A percentile compares a stretch with the other conserved stretches of the same genome.
Evolutionary conservation across 768 basidiomycete species (phyloP).

Genomic region (Boletus reticuloceps): DNA sequence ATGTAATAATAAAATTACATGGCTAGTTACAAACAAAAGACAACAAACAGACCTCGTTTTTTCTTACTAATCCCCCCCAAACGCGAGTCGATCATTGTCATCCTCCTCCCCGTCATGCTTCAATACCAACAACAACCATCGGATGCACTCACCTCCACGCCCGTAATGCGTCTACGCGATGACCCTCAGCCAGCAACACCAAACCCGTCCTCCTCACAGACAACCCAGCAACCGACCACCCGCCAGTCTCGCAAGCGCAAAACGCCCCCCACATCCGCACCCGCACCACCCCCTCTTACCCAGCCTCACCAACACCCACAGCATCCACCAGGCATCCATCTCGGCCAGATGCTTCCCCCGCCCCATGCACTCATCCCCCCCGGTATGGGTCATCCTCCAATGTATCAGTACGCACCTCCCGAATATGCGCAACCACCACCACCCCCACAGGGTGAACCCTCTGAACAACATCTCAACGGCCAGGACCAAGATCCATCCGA

Average conservation of each 20-base stretch:
- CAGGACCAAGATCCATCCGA: conserved; percentile 5
- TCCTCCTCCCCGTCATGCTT: conserved; percentile 25
- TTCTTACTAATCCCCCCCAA: conserved; percentile 37
- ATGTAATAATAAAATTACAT: background rate
- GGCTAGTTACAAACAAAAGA: conserved; percentile 13
- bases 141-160: conserved; percentile 13
- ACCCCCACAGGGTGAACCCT: conserved; percentile 21
- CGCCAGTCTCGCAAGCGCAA: conserved; percentile 62
- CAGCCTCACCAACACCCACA: conserved; percentile 27
- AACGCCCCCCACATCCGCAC: conserved; percentile 47
- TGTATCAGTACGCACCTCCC: conserved; percentile 36
- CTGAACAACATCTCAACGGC: conserved; percentile 28
- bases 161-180: conserved; percentile 61
- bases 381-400: conserved; percentile 28
- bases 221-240: conserved; percentile 4
- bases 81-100: conserved; percentile 31
- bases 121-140: conserved; percentile 26
- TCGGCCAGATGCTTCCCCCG: conserved; percentile 56
- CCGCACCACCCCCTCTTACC: conserved; percentile 15
- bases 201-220: conserved; percentile 14
- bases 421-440: conserved; percentile 29
- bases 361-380: conserved; percentile 51
- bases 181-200: conserved; percentile 35
- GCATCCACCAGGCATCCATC: conserved; percentile 37
- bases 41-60: conserved; percentile 24